Percentiles rank a stretch among this genome's conserved stretches.
phyloP scores from a whole-genome alignment of 2,329 filamentous ascomycete species.

The Dryadomyces quercus-mongolicae region DNA sequence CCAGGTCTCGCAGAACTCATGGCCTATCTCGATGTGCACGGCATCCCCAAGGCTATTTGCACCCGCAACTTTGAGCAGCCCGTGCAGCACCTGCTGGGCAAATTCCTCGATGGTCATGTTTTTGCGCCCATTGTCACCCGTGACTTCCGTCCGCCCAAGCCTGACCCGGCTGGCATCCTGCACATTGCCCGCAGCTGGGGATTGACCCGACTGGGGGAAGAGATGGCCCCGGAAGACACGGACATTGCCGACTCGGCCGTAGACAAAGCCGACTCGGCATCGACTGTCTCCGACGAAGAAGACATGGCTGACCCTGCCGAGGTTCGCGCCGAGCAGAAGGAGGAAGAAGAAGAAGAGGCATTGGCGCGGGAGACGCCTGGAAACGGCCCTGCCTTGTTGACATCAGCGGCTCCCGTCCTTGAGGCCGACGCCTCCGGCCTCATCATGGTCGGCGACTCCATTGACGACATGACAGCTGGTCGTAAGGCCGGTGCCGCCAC shows the following conservation, averaged over 20 bases:
- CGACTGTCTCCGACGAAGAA: slow-evolving; percentile 3
- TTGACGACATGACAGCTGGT: slow-evolving; percentile 90
- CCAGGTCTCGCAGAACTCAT: slow-evolving; percentile 69
- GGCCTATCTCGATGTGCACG: slow-evolving; percentile 60
- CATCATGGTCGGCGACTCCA: slow-evolving; percentile 64
- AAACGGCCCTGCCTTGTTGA: slow-evolving; percentile 1
- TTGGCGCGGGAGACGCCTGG: slow-evolving; percentile 11
- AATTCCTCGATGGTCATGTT: slow-evolving; percentile 54
- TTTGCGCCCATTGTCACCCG: slow-evolving; percentile 77
- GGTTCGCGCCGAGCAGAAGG: slow-evolving; percentile 8
- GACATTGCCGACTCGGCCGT: neutral
- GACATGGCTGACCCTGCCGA: slow-evolving; percentile 9
- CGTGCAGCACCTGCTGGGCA: slow-evolving; percentile 60
- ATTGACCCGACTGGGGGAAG: slow-evolving; percentile 23
- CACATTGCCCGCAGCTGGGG: slow-evolving; percentile 75
- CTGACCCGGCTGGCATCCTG: slow-evolving; percentile 74
- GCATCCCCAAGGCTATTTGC: slow-evolving; percentile 71
- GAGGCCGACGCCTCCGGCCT: slow-evolving; percentile 32
- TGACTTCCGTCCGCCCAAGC: slow-evolving; percentile 74
- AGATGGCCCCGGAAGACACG: neutral
- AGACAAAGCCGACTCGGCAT: neutral
- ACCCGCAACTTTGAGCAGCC: slow-evolving; percentile 86
- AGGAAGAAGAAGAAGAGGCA: slow-evolving; percentile 12
- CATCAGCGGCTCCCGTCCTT: slow-evolving; percentile 3
- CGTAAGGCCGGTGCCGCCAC: slow-evolving; percentile 75